These are phyloP conservation scores for Parmales sp. DNA, from an alignment of 108 stramenopile species.

Conservation along the genomic window DNA sequence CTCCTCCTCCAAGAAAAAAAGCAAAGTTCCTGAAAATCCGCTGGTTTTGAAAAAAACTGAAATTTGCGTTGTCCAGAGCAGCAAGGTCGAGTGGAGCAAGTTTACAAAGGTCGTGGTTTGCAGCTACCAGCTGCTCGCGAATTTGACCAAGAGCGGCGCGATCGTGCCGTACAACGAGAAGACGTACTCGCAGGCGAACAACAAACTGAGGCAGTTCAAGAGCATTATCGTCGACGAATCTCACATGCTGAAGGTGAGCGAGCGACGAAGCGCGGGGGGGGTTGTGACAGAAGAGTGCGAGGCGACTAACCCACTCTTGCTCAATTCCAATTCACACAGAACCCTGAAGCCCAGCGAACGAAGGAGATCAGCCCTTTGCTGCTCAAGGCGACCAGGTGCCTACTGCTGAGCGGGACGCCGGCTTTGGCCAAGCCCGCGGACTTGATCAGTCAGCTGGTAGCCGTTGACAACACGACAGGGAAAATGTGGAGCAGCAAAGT, in stretches of 20 bases:
- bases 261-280: no score
- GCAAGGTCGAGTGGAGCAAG: no score
- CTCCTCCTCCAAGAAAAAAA: no score
- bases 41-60: no score
- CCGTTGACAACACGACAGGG: slow-evolving; percentile 38
- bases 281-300: no score
- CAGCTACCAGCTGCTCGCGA: slow-evolving; percentile 64
- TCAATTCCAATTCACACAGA: no score
- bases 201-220: slow-evolving; percentile 69
- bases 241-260: slow-evolving; percentile 77
- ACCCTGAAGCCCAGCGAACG: slow-evolving; percentile 69
- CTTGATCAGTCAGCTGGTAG: slow-evolving; percentile 82
- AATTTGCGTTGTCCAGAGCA: no score
- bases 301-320: no score
- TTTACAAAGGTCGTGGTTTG: slow-evolving; percentile 60
- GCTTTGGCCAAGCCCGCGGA: slow-evolving; percentile 86
- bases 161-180: no score
- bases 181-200: no score
- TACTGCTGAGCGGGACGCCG: slow-evolving; percentile 90
- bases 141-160: slow-evolving; percentile 35
- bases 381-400: slow-evolving; percentile 51
- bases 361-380: slow-evolving; percentile 63
- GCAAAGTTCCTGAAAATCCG: no score
- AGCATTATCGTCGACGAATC: slow-evolving; percentile 89
- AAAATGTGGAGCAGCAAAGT: slow-evolving; percentile 20